Base-by-base conservation (phyloP, 1,284 basidiomycete genomes). In the Pholiota adiposa region DNA sequence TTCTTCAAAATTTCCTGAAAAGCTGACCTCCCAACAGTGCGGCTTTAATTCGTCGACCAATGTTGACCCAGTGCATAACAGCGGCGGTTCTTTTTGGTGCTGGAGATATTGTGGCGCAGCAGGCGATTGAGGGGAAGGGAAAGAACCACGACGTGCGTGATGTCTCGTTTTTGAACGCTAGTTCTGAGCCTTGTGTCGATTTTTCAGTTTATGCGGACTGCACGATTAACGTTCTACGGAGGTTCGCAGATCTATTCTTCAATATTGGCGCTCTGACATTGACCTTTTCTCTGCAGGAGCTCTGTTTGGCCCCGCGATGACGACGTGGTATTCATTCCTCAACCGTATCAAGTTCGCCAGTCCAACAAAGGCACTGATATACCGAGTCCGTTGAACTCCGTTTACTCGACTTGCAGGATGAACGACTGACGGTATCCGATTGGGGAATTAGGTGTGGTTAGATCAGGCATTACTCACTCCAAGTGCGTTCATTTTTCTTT, bases 51-150 rank as follows among this genome's bases (percentile, higher is more conserved):
- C 83, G 85, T 19, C 78, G 84, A n/a, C 90, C 90, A 0, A 78
- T 90, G 77, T 53, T 84, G 16, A 76, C 85, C 3, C 88, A 90
- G 66, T 89, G 85, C 61, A 73, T 75, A 0, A 90, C 90, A 0
- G 88, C 89, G 0, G 86, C 83, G 1, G 69, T 87, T 44, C 76
- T 94, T 16, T 94, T 93, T 66, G 87, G 88, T 46, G 76, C 85
- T 8, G 93, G 92, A n/a, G 94, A 96, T 70, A 68, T 92, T 0
- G 82, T 95, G 36, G 92, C 93, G 0, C 93, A 95, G 73, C 90
- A 95, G 70, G 87, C 79, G 0, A 84, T 95, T 27, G 94, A 95
- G 70, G 78, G 77, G 62, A 83, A 77, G 68, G 88, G 89, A 29
- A 77, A 69, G 60, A 71, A 85, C 3, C 90, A 93, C 67, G 91